These are phyloP conservation scores for Blastobotrys peoriensis DNA, from an alignment of 805 yeast species.

Conservation along the genomic window DNA sequence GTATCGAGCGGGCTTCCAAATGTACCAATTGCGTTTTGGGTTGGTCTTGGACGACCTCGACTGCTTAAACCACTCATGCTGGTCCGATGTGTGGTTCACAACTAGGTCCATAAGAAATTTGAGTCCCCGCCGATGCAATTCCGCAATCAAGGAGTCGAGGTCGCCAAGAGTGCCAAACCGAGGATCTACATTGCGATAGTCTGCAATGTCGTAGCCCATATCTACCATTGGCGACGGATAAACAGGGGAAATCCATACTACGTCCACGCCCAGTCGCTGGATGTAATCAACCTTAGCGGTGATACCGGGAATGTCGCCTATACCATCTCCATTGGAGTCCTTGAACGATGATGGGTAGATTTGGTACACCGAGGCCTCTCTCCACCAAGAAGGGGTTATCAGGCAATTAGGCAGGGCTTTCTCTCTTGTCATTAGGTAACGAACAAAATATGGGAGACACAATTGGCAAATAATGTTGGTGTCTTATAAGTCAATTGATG, in stretches of 20 bases:
- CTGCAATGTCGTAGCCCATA: constrained; percentile 57
- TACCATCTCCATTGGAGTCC: constrained; percentile 54
- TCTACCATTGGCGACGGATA: constrained; percentile 55
- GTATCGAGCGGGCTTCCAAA: constrained; percentile 48
- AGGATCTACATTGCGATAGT: constrained; percentile 47
- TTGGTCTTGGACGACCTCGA: constrained; percentile 44
- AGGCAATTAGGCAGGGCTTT: no score
- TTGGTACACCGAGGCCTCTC: constrained; percentile 50
- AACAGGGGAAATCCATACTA: constrained; percentile 53
- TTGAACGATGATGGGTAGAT: constrained; percentile 57
- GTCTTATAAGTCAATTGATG: no score
- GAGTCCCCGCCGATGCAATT: constrained; percentile 44
- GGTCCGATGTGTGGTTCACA: constrained; percentile 51
- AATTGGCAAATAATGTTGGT: no score
- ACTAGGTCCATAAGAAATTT: constrained; percentile 50
- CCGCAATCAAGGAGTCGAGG: constrained; percentile 43
- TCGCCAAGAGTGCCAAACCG: constrained; percentile 50
- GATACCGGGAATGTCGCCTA: constrained; percentile 52
- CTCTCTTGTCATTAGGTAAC: no score
- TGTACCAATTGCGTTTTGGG: constrained; percentile 57
- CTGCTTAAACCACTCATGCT: constrained; percentile 55
- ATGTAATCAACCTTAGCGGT: constrained; percentile 46
- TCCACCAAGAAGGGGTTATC: no score
- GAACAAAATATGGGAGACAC: no score
- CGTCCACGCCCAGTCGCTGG: constrained; percentile 45